These are phyloP conservation scores for Acanthamoeba triangularis DNA, from an alignment of 208 protist species.

Conservation along the genomic window DNA sequence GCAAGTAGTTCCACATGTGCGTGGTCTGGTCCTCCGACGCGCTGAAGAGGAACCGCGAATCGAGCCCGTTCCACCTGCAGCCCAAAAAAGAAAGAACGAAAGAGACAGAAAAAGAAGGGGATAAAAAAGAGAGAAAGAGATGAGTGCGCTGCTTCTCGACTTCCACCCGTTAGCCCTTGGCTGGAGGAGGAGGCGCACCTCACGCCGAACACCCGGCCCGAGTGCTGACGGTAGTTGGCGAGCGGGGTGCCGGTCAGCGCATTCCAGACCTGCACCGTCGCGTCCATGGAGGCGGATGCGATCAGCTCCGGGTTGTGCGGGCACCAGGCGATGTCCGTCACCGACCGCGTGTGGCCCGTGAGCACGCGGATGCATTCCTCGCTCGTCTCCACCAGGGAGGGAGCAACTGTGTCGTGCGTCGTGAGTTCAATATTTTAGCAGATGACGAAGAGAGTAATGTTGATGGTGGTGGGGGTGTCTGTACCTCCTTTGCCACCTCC, in stretches of 20 bases:
- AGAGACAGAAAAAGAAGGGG: neutral
- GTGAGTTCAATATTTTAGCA: neutral
- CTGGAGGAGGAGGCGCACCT: neutral
- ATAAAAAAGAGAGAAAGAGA: neutral
- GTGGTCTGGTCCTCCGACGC: constrained; percentile 45
- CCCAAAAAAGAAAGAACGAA: neutral
- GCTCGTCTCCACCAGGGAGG: neutral
- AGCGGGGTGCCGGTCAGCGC: constrained; percentile 2
- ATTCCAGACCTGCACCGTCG: constrained; percentile 63
- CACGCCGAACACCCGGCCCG: constrained; percentile 33
- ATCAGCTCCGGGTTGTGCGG: constrained; percentile 57
- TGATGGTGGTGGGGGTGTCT: no score
- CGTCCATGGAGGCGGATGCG: constrained; percentile 65
- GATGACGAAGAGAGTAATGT: neutral
- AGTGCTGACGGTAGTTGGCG: constrained; percentile 46
- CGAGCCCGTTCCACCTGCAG: constrained; percentile 31
- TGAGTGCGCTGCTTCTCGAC: neutral
- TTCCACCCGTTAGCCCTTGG: neutral
- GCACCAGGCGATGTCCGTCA: constrained; percentile 70
- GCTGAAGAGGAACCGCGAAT: constrained; percentile 47
- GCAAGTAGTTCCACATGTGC: constrained; percentile 30
- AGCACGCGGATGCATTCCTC: constrained; percentile 63
- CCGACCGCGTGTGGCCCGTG: constrained; percentile 30
- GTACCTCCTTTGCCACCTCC: neutral
- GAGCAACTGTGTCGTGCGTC: neutral